Conservation (phyloP, 2,329 filamentous ascomycete species). For the Fusarium chlamydosporum region DNA sequence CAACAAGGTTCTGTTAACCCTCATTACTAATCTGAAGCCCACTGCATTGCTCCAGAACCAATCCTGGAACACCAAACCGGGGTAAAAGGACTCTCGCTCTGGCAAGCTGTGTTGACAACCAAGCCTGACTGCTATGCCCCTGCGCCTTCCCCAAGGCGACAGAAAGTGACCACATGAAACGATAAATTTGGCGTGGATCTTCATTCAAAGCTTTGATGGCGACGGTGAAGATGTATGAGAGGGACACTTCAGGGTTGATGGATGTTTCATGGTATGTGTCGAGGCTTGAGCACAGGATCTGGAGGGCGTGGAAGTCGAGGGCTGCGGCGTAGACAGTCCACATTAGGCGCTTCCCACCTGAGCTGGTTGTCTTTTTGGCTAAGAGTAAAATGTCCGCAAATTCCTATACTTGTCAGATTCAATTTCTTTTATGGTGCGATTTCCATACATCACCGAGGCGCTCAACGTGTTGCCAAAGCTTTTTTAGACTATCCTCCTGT, state of each 20-base stretch:
- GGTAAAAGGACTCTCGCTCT: slow-evolving; percentile 36
- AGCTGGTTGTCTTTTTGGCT: slow-evolving; percentile 1
- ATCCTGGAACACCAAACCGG: slow-evolving; percentile 35
- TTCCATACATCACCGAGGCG: slow-evolving; percentile 38
- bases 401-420: slow-evolving; percentile 26
- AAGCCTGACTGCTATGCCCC: slow-evolving; percentile 11
- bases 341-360: slow-evolving; percentile 43
- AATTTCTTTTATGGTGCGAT: accelerated
- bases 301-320: slow-evolving; percentile 40
- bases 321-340: slow-evolving; percentile 45
- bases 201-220: slow-evolving; percentile 41
- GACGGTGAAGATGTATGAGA: slow-evolving; percentile 32
- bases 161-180: slow-evolving; percentile 46
- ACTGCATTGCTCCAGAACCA: slow-evolving; percentile 28
- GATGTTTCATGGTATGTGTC: slow-evolving; percentile 1
- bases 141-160: slow-evolving; percentile 34
- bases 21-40: neutral
- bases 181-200: slow-evolving; percentile 38
- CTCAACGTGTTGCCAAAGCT: slow-evolving; percentile 33
- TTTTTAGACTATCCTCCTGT: neutral
- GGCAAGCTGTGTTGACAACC: slow-evolving; percentile 33
- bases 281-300: slow-evolving; percentile 26
- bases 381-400: slow-evolving; percentile 40
- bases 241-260: neutral
- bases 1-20: neutral